Evolutionary conservation across 371 early-diverging fungal species (phyloP).

Genomic region (Basidiobolus meristosporus): DNA sequence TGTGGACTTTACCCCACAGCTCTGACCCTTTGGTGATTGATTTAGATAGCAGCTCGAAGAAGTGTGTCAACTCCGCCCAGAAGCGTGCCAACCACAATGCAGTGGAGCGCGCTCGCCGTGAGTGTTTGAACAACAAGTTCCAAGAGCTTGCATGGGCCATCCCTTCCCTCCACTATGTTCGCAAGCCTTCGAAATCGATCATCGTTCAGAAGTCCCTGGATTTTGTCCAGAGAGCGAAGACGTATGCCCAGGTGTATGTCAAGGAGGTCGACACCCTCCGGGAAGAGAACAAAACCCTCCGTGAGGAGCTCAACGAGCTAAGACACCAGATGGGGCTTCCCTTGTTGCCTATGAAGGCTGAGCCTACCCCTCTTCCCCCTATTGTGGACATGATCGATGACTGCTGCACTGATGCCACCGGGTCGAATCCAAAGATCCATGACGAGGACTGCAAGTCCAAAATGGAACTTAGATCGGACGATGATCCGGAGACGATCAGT

Average conservation of each 20-base stretch:
- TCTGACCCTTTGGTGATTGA: too few relatives aligned
- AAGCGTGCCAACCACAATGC: constrained; percentile 60
- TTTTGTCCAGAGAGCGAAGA: constrained; percentile 7
- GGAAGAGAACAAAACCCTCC: constrained; percentile 9
- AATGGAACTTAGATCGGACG: too few relatives aligned
- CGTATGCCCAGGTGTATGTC: neutral
- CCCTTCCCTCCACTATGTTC: constrained; percentile 48
- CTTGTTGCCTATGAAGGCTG: constrained; percentile 6
- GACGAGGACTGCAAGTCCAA: too few relatives aligned
- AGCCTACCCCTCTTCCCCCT: too few relatives aligned
- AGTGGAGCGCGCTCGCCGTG: constrained; percentile 58
- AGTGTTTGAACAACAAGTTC: constrained; percentile 51
- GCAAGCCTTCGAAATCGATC: constrained; percentile 56
- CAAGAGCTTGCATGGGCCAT: constrained; percentile 57
- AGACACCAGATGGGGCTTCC: constrained; percentile 15
- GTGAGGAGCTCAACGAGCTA: constrained; percentile 17
- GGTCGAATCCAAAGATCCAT: too few relatives aligned
- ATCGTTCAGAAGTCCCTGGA: constrained; percentile 59
- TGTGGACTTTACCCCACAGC: too few relatives aligned
- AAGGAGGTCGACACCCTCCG: constrained; percentile 2
- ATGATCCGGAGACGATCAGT: too few relatives aligned
- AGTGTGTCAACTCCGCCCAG: constrained; percentile 17
- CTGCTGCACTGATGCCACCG: too few relatives aligned
- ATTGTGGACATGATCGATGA: too few relatives aligned
- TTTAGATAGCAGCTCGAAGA: neutral